These are phyloP conservation scores for Wickerhamiella hasegawae DNA, from an alignment of 805 yeast genomes.

Conservation along the genomic window DNA sequence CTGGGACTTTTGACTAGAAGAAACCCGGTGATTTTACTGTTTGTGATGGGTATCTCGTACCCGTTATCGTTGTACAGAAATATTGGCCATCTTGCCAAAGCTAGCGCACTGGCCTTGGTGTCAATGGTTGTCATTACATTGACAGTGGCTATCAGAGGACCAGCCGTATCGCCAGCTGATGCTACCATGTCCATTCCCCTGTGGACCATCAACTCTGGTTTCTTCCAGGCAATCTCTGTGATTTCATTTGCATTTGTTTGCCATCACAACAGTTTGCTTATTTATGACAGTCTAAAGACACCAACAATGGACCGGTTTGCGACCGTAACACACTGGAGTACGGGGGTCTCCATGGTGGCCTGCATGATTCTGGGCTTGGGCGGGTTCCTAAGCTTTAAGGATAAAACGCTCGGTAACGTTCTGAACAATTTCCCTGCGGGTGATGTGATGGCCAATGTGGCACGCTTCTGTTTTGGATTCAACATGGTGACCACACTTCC, in stretches of 20 bases:
- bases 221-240: constrained; percentile 86
- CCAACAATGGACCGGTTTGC: constrained; percentile 68
- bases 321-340: constrained; percentile 66
- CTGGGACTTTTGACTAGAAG: constrained; percentile 45
- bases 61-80: constrained; percentile 71
- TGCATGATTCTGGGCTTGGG: constrained; percentile 65
- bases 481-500: constrained; percentile 91
- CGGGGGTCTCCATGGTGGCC: constrained; percentile 63
- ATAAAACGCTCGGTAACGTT: constrained; percentile 70
- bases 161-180: constrained; percentile 27
- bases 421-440: constrained; percentile 70
- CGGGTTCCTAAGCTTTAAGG: constrained; percentile 63
- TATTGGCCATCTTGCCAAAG: constrained; percentile 70
- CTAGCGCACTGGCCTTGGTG: constrained; percentile 69
- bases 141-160: constrained; percentile 62
- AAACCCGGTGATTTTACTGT: constrained; percentile 51
- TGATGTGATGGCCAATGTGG: constrained; percentile 65
- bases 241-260: constrained; percentile 92
- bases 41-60: constrained; percentile 58
- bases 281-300: constrained; percentile 63
- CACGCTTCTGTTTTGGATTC: constrained; percentile 79
- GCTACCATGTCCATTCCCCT: constrained; percentile 21
- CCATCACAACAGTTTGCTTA: constrained; percentile 85
- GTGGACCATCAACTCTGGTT: constrained; percentile 37
- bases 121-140: constrained; percentile 70